Base-by-base conservation (phyloP, 1,284 basidiomycete species). In the Laetiporus sulphureus region DNA sequence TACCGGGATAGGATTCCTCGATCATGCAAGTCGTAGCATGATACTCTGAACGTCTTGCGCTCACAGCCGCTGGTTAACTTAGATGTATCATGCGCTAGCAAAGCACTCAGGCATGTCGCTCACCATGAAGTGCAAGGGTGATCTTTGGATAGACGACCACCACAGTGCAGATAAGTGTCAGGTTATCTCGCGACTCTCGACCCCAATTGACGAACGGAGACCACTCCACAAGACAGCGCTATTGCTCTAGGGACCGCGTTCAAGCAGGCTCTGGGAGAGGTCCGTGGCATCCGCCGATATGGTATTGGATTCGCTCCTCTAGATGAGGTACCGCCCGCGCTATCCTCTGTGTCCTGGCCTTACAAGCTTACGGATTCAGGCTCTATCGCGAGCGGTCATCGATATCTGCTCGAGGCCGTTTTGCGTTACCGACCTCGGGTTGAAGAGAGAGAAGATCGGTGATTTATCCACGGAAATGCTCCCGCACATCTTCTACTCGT, bases 391-490 rank as follows among this genome's bases (percentile, higher is more conserved):
- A 51, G 94, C 91, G 8, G 96, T 99, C 24, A 91, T 99, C 47
- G 96, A 99, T 65, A 97, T 99, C 50, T 99, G 95, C 58, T 92
- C 92, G 37, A 80, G 96, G 34, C 93, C 95, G 2, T 98, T 88
- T 71, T 99, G 97, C 63, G 82, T 92, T 40, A 88, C 90, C 27
- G 85, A 97, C 53, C 77, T 99, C 11, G 83, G 87, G 18, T 74
- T 97, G 47, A 89, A 84, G 61, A 76, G 96, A 43, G 96, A 99
- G 64, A 99, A 97, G 69, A 88, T 99, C 41, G 96, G 96, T 38
- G 96, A 98, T 55, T 75, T 95, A 42, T 92, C 91, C 1, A 91
- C 89, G 15, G 96, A 99, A 69, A 98, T 99, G 95, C 84, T 99
- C 49, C 91, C 92, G 21, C 91, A 95, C 60, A 77, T 95, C 38